A percentile compares a stretch with the other conserved stretches of the same genome.
Evolutionary conservation across 1,284 basidiomycete species (phyloP).

Genomic region (Ustilago curta): DNA sequence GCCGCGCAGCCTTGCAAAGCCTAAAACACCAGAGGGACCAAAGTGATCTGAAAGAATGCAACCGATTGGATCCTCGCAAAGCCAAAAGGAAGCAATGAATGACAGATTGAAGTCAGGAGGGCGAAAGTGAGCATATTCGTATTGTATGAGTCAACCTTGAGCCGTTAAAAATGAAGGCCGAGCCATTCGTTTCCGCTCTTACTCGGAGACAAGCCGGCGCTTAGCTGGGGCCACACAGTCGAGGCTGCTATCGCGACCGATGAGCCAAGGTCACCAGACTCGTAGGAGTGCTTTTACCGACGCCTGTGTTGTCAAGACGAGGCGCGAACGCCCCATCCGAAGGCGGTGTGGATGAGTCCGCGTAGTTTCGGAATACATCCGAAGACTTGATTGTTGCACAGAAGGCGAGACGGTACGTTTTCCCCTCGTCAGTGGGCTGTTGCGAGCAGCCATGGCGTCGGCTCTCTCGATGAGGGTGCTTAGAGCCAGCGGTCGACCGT

Average conservation of each 20-base stretch:
- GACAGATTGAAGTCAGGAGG: not conserved
- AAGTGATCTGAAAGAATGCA: conserved; percentile 3
- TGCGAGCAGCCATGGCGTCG: not conserved
- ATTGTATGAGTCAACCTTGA: conserved; percentile 1
- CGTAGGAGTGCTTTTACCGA: not conserved
- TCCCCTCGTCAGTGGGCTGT: conserved; percentile 2
- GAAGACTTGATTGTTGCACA: not conserved
- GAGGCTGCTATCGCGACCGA: not conserved
- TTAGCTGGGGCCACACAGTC: too few species aligned
- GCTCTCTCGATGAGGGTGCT: not conserved
- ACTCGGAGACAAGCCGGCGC: conserved; percentile 1
- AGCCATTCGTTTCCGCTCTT: not conserved
- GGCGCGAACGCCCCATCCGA: too few species aligned
- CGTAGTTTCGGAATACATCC: not conserved
- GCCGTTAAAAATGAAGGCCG: not conserved
- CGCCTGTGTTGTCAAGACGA: not conserved
- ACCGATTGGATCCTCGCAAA: not conserved
- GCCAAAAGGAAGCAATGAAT: not conserved
- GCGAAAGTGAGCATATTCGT: too few species aligned
- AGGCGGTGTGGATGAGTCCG: not conserved
- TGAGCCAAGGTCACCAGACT: conserved; percentile 8
- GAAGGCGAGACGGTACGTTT: not conserved
- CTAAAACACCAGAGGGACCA: conserved; percentile 10
- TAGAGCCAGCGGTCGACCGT: too few species aligned
- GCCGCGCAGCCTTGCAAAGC: conserved; percentile 9